Base-by-base conservation (phyloP, 1,139 yeast genomes). In the Geotrichum australiense region DNA sequence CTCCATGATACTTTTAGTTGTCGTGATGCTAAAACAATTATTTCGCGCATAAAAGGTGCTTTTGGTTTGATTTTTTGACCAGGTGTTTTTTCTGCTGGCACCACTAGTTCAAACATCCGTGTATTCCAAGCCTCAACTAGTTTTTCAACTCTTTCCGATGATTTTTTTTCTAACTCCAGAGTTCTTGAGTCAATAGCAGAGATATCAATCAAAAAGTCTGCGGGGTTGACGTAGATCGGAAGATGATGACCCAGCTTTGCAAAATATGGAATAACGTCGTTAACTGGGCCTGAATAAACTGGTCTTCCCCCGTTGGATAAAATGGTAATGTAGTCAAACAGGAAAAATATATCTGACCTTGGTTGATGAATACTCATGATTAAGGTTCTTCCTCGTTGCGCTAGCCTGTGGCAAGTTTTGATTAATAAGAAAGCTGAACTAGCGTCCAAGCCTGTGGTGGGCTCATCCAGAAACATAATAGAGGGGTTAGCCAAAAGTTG, bases 401-500 rank as follows among this genome's bases (percentile, higher is more conserved):
- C 72, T 28, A 77, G 54, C 48, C 73, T 71, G 50, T 75, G 74
- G 47, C 86, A 68, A 0, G 84, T 75, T 43, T 71, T 68, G n/a
- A 84, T 73, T 36, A 85, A 65, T 47, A 78, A 66, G 50, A 70
- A 74, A 0, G 94, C 87, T 8, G 87, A 78, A 42, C 78, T 76
- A 2, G 94, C 80, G 58, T 86, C 95, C 25, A 86, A 64, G 0
- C 95, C 95, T 0, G 95, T 84, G 0, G 95, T 86, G 2, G 95
- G 94, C 54, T 86, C 95, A 58, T 86, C 96, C 35, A 86, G 63
- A 53, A 85, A 84, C 48, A 86, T 62, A 1, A 85, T 64, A 0
- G 89, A 77, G 0, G 95, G 95, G 49, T 78, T 80, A 2, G 84
- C 73, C 25, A 86, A 65, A 52, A 86, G 63, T 57, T 85, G 95